A percentile compares a stretch with the other conserved stretches of the same genome.
These are phyloP conservation scores for Crithidia sp. DNA, from an alignment of 208 protist genomes.

Conservation along the genomic window DNA sequence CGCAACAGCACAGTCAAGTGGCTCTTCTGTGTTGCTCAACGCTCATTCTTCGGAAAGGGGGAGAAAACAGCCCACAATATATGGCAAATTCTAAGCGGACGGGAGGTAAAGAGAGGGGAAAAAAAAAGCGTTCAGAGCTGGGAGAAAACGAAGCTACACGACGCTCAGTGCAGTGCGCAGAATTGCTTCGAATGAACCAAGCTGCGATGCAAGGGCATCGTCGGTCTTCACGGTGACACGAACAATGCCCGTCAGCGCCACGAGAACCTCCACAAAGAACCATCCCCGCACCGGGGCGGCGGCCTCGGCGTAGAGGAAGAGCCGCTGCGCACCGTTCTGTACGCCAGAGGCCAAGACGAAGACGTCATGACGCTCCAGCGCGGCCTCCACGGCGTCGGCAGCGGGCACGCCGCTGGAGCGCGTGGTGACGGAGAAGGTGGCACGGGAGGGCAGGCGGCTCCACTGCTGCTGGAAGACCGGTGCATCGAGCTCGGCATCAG, in stretches of 20 bases:
- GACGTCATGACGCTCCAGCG: constrained; percentile 44
- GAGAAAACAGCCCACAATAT: too few species aligned
- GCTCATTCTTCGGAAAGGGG: too few species aligned
- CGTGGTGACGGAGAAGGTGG: constrained; percentile 31
- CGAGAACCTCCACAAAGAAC: constrained; percentile 50
- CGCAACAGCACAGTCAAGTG: too few species aligned
- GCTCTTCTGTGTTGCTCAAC: too few species aligned
- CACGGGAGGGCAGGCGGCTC: constrained; percentile 11
- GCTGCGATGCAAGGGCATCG: neutral
- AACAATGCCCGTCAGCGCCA: constrained; percentile 30
- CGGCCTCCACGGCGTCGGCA: constrained; percentile 41
- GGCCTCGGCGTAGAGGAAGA: constrained; percentile 59
- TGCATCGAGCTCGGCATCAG: constrained; percentile 44
- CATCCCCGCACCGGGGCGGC: constrained; percentile 7
- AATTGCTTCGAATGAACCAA: neutral
- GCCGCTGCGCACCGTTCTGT: constrained; percentile 41
- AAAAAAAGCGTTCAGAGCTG: too few species aligned
- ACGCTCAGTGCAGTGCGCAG: neutral
- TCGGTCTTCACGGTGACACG: constrained; percentile 47
- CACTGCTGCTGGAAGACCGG: constrained; percentile 52
- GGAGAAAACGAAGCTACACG: neutral
- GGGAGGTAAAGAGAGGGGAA: too few species aligned
- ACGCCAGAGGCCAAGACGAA: constrained; percentile 64
- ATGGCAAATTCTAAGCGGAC: too few species aligned
- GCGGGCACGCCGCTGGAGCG: constrained; percentile 5